Percentiles rank a stretch among this genome's conserved stretches.
Evolutionary conservation across 2,329 filamentous ascomycete species (phyloP).

Genomic region (Colletotrichum horii): DNA sequence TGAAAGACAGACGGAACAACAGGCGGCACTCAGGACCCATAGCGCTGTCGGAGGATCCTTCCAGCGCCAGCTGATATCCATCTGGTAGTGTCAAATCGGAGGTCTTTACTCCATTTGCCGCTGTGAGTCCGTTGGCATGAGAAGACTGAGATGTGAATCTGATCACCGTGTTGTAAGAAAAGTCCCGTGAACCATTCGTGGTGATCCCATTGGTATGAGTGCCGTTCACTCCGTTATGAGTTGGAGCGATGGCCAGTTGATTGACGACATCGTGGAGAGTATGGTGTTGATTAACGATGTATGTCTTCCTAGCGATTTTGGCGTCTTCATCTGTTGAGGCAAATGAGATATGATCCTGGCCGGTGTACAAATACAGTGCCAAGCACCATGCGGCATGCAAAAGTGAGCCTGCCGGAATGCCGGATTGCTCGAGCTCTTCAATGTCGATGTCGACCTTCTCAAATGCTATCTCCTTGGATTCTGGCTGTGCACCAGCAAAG

Average conservation of each 20-base stretch:
- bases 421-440: neutral
- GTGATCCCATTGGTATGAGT: neutral
- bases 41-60: neutral
- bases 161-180: neutral
- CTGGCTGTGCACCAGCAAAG: neutral
- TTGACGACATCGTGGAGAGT: neutral
- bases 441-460: neutral
- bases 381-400: neutral
- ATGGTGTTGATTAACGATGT: neutral
- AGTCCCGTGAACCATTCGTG: neutral
- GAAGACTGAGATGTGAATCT: neutral
- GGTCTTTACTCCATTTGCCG: neutral
- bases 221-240: neutral
- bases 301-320: neutral
- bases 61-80: neutral
- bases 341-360: neutral
- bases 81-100: neutral
- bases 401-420: neutral
- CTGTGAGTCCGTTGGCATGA: neutral
- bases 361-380: neutral
- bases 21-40: neutral
- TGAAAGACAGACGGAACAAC: neutral
- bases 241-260: neutral
- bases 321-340: neutral
- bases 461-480: neutral